A percentile compares a stretch with the other conserved stretches of the same genome.
Conservation (phyloP, 2,329 filamentous ascomycete species). For the Aspergillus sp. region DNA sequence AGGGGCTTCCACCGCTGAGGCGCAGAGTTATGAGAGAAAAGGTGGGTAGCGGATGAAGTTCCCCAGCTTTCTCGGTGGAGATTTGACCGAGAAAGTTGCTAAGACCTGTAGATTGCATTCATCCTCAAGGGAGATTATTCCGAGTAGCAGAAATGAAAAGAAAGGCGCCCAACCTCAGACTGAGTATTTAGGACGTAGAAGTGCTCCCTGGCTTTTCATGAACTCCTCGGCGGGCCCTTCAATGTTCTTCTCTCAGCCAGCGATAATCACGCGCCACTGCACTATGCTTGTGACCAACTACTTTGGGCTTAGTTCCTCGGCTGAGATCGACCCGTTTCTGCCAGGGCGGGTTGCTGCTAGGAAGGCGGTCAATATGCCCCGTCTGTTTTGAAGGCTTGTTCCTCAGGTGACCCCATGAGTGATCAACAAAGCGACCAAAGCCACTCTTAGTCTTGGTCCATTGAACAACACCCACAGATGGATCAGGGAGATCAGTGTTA, state of each 20-base stretch:
- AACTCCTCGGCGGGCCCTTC: background rate
- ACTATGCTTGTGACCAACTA: constrained; percentile 6
- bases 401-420: background rate
- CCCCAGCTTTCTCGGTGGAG: constrained; percentile 13
- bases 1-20: constrained; percentile 8
- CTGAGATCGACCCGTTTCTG: background rate
- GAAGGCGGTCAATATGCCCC: constrained; percentile 16
- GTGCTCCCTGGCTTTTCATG: background rate
- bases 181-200: background rate
- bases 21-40: constrained; percentile 4
- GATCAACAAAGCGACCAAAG: too few species aligned
- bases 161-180: background rate
- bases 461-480: too few species aligned
- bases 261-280: constrained; percentile 12
- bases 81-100: background rate
- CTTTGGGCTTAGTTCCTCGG: background rate
- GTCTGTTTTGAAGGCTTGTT: background rate
- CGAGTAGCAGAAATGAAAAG: background rate
- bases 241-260: background rate
- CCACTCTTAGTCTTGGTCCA: too few species aligned
- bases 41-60: constrained; percentile 10
- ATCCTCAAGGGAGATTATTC: background rate
- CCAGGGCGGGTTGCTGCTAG: background rate
- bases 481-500: too few species aligned
- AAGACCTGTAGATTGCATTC: background rate